These are phyloP conservation scores for Encephalitozoon intestinalis DNA, from an alignment of 371 early-diverging fungal genomes.

Conservation along the genomic window DNA sequence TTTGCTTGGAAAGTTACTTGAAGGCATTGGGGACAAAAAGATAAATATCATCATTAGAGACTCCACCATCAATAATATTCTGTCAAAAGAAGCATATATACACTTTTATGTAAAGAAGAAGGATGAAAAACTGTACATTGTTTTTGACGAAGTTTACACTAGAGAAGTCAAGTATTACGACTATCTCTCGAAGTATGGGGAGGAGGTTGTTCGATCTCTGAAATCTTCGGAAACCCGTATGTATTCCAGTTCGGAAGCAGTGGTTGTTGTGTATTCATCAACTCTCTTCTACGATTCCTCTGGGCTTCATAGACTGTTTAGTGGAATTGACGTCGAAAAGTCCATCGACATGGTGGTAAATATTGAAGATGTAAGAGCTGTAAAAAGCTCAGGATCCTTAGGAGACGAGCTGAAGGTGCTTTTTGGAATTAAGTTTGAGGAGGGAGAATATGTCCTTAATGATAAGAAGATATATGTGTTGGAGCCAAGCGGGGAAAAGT, in stretches of 20 bases:
- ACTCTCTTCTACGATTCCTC: conserved; percentile 11
- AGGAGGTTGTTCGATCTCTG: conserved; percentile 11
- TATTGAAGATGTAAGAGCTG: conserved; percentile 4
- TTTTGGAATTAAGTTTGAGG: conserved; percentile 16
- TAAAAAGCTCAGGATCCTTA: not conserved
- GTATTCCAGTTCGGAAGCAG: conserved; percentile 9
- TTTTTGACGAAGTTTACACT: conserved; percentile 38
- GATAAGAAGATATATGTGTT: conserved; percentile 27
- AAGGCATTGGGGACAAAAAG: not conserved
- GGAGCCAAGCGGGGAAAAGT: not conserved
- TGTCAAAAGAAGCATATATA: not conserved
- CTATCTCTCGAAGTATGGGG: conserved; percentile 15
- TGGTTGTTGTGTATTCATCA: conserved; percentile 17
- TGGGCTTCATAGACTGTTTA: conserved; percentile 8
- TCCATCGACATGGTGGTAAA: conserved; percentile 18
- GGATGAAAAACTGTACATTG: not conserved
- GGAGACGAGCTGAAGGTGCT: not conserved
- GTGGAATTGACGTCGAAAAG: conserved; percentile 25
- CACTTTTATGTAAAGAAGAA: conserved; percentile 10
- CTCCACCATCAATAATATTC: not conserved
- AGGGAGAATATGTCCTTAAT: conserved; percentile 44
- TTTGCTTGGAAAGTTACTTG: not conserved
- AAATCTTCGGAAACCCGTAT: conserved; percentile 23
- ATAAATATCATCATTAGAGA: not conserved
- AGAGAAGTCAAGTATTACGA: conserved; percentile 33